phyloP scores from a whole-genome alignment of 1,139 yeast genomes.

The Taphrina sp. region DNA sequence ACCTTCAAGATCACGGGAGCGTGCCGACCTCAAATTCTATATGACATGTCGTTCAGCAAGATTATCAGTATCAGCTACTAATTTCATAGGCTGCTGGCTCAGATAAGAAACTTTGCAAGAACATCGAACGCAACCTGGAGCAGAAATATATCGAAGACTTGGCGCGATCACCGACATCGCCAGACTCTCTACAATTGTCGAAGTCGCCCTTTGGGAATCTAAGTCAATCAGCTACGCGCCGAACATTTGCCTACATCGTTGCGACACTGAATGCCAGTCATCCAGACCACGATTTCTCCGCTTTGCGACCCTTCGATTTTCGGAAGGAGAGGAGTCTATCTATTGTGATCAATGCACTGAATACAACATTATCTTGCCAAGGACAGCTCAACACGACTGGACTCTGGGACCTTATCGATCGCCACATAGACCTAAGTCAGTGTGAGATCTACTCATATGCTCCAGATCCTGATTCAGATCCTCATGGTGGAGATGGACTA shows the following conservation, averaged over 20 bases:
- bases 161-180: conserved; percentile 23
- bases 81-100: conserved; percentile 66
- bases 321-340: conserved; percentile 53
- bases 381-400: conserved; percentile 50
- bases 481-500: conserved; percentile 52
- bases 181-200: conserved; percentile 38
- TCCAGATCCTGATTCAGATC: conserved; percentile 33
- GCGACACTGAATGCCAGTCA: conserved; percentile 88
- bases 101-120: conserved; percentile 82
- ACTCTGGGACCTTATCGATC: conserved; percentile 87
- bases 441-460: conserved; percentile 32
- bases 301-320: conserved; percentile 84
- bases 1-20: no score
- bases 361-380: conserved; percentile 75
- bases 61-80: no score
- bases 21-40: no score
- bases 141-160: conserved; percentile 28
- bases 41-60: no score
- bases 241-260: conserved; percentile 84
- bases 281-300: conserved; percentile 92
- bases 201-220: conserved; percentile 91
- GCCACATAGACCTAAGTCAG: conserved; percentile 69
- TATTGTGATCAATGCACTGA: conserved; percentile 68
- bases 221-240: conserved; percentile 75
- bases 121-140: conserved; percentile 71